Conservation (phyloP, 164 flowering plant genomes). For the Sextonia rubra region DNA sequence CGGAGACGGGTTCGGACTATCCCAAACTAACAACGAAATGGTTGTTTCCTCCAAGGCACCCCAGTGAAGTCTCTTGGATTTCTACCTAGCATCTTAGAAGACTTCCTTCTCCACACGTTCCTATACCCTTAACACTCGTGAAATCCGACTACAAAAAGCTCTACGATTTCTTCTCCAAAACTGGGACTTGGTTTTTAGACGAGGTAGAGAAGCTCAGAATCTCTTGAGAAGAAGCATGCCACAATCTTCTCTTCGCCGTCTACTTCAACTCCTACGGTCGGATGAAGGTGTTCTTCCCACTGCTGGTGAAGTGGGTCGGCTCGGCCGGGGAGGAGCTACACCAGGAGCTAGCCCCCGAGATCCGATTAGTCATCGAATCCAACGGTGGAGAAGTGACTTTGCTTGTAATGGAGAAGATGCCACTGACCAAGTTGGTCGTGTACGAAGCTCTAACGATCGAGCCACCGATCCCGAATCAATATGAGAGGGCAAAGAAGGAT, state of each 20-base stretch:
- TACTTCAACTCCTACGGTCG: slow-evolving; percentile 48
- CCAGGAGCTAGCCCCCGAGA: slow-evolving; percentile 29
- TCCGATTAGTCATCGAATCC: slow-evolving; percentile 29
- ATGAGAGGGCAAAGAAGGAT: slow-evolving; percentile 47
- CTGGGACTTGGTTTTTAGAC: slow-evolving; percentile 21
- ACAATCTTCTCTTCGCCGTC: slow-evolving; percentile 38
- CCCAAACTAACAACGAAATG: slow-evolving; percentile 19
- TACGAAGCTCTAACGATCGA: slow-evolving; percentile 34
- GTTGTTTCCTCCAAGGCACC: slow-evolving; percentile 32
- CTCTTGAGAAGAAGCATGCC: slow-evolving; percentile 41
- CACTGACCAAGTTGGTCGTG: slow-evolving; percentile 18
- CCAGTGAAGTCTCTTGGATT: slow-evolving; percentile 29
- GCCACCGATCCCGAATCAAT: slow-evolving; percentile 55
- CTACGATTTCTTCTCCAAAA: slow-evolving; percentile 22
- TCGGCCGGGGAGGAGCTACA: slow-evolving; percentile 36
- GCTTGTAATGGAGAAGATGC: slow-evolving; percentile 38
- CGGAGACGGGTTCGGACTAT: slow-evolving; percentile 26
- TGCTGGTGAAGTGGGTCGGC: slow-evolving; percentile 37
- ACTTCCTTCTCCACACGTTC: slow-evolving; percentile 35
- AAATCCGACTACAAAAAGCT: slow-evolving; percentile 31
- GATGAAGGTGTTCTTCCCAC: slow-evolving; percentile 31
- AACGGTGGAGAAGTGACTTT: slow-evolving; percentile 32
- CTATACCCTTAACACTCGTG: slow-evolving; percentile 26
- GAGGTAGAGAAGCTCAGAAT: slow-evolving; percentile 38
- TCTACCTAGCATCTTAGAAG: slow-evolving; percentile 27